Evolutionary conservation across 108 stramenopile genomes (phyloP).

Genomic region (Nitzschia sp.): DNA sequence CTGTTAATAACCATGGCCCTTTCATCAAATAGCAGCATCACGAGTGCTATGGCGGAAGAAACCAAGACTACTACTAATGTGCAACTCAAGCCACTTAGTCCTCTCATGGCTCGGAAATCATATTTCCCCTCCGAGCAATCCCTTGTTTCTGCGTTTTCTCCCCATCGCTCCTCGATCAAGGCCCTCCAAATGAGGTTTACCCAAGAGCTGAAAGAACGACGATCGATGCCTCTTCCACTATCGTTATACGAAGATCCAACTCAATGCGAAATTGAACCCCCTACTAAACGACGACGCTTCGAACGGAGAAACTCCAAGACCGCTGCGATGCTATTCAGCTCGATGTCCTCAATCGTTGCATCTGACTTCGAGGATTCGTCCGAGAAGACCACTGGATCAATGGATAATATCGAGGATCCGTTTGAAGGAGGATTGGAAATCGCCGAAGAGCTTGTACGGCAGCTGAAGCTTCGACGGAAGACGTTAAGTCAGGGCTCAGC

Average conservation of each 20-base stretch:
- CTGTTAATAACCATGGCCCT: too few species aligned
- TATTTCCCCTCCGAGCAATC: not conserved
- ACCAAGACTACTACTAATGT: too few species aligned
- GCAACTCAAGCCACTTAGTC: too few species aligned
- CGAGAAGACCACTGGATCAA: not conserved
- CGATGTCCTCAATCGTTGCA: conserved; percentile 6
- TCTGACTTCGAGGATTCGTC: not conserved
- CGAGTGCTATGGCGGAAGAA: too few species aligned
- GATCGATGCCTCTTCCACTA: not conserved
- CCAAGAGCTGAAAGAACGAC: not conserved
- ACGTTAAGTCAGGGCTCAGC: too few species aligned
- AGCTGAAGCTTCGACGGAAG: conserved; percentile 19
- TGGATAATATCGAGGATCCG: conserved; percentile 7
- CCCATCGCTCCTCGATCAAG: not conserved
- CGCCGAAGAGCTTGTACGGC: conserved; percentile 37
- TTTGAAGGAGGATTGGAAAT: conserved; percentile 38
- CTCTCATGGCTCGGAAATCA: not conserved
- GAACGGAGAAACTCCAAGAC: conserved; percentile 45
- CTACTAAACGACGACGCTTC: conserved; percentile 31
- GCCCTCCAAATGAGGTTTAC: not conserved
- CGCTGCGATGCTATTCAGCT: conserved; percentile 36
- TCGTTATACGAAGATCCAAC: not conserved
- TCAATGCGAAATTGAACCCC: conserved; percentile 13
- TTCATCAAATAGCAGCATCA: too few species aligned
- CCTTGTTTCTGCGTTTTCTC: not conserved